These are phyloP conservation scores for Brasilioporus rufonigricans DNA, from an alignment of 768 basidiomycete genomes.

Conservation along the genomic window DNA sequence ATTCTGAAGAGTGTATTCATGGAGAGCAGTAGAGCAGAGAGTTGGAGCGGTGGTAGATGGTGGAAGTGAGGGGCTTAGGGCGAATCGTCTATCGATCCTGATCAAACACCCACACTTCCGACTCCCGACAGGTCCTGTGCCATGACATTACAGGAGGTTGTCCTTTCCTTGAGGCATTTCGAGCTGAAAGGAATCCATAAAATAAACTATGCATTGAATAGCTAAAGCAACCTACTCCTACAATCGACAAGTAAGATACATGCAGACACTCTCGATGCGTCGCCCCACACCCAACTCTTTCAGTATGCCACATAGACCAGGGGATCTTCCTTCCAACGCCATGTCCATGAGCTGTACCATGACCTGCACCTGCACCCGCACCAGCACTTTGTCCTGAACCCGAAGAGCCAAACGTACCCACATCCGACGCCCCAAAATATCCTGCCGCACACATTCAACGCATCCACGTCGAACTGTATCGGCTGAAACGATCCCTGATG, in stretches of 20 bases:
- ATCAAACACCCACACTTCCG: no score
- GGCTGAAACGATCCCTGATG: slow-evolving; percentile 23
- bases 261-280: background rate
- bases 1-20: no score
- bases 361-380: background rate
- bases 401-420: slow-evolving; percentile 9
- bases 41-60: no score
- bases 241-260: slow-evolving; percentile 3
- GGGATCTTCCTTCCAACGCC: slow-evolving; percentile 6
- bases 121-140: no score
- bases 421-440: slow-evolving; percentile 21
- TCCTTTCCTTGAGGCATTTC: no score
- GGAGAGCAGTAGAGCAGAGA: no score
- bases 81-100: no score
- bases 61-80: no score
- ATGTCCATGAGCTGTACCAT: background rate
- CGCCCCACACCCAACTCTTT: background rate
- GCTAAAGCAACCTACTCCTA: no score
- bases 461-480: slow-evolving; percentile 14
- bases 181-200: no score
- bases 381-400: slow-evolving; percentile 6
- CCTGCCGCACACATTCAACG: slow-evolving; percentile 15
- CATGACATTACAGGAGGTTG: no score
- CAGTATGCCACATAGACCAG: background rate
- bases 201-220: no score